Base-by-base conservation (phyloP, 495 filamentous ascomycete genomes). In the Penicillium antarcticum region DNA sequence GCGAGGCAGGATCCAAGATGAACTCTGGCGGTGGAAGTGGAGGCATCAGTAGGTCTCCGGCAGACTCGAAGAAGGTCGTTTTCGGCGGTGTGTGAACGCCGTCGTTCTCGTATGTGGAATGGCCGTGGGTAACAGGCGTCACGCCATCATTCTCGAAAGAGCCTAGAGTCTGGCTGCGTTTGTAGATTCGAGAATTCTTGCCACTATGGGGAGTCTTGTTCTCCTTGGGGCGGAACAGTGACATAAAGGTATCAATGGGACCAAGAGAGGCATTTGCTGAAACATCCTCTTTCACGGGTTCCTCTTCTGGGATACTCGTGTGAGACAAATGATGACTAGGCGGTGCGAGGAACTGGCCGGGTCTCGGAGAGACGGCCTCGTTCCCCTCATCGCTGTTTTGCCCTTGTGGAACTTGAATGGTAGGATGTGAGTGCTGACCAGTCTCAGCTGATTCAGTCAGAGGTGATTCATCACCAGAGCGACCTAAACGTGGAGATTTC, bases 51-150 rank as follows among this genome's bases (percentile, higher is more conserved):
- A 98, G 70, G 62, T 97, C 92, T 10, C 89, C 87, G 2, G 94
- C 94, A 1, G 92, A 90, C 72, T 98, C 94, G 48, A 98, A 94
- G 45, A 98, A 85, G 1, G 88, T 94, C 0, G 94, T 97, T 54
- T 83, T 87, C 0, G 94, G 94, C n/a, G 94, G 94, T 1, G 89
- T 81, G 41, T 81, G 70, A 17, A 74, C 56, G 14, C 73, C 68
- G 48, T 74, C 75, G 41, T 80, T 47, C 11, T 75, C 62, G 16
- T 56, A 51, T 12, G 51, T 37, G 11, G 77, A 73, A 45, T 74
- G 73, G 11, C 75, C 77, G 26, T 74, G 58, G 5, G 72, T 71
- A 4, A 65, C 58, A 11, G 60, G 53, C 19, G 73, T 70, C 2
- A 57, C 57, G 18, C 52, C 41, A 26, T 60, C 73, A 18, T 75